These are phyloP conservation scores for Kodamaea jinghongensis DNA, from an alignment of 805 yeast genomes.

Conservation along the genomic window DNA sequence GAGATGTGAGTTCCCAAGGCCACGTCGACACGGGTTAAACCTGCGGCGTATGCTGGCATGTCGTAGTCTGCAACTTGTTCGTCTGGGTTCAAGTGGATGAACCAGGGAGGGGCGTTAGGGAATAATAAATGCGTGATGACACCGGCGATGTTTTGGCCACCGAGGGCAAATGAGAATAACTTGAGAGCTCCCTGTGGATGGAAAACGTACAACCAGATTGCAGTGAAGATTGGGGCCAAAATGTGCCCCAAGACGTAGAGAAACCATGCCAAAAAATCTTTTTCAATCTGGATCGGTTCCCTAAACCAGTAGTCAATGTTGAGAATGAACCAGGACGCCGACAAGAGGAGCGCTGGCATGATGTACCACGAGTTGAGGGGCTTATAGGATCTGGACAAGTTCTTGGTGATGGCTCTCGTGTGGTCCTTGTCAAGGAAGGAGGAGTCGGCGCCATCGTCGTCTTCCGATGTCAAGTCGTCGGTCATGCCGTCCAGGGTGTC, in stretches of 20 bases:
- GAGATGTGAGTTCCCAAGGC: constrained; percentile 61
- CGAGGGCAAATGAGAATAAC: constrained; percentile 53
- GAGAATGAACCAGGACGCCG: constrained; percentile 47
- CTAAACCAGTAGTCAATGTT: constrained; percentile 45
- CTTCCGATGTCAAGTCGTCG: not conserved
- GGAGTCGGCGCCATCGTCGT: constrained; percentile 1
- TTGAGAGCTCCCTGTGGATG: constrained; percentile 63
- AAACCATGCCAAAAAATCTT: constrained; percentile 59
- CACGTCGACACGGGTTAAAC: constrained; percentile 61
- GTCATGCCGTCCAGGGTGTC: not conserved
- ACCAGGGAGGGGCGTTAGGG: constrained; percentile 79
- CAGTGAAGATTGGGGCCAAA: constrained; percentile 57
- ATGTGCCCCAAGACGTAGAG: constrained; percentile 63
- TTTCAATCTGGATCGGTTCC: constrained; percentile 39
- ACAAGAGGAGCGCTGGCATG: constrained; percentile 41
- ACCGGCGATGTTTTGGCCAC: constrained; percentile 58
- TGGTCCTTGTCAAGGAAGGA: constrained; percentile 2
- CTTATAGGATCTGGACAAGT: constrained; percentile 3
- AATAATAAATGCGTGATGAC: constrained; percentile 57
- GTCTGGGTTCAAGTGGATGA: constrained; percentile 58
- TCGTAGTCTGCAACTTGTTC: constrained; percentile 55
- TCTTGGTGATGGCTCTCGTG: not conserved
- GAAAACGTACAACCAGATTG: constrained; percentile 62
- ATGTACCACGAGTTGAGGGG: constrained; percentile 23
- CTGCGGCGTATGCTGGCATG: constrained; percentile 70